Conservation (phyloP, 75 land plant species). For the Larix kaempferi region DNA sequence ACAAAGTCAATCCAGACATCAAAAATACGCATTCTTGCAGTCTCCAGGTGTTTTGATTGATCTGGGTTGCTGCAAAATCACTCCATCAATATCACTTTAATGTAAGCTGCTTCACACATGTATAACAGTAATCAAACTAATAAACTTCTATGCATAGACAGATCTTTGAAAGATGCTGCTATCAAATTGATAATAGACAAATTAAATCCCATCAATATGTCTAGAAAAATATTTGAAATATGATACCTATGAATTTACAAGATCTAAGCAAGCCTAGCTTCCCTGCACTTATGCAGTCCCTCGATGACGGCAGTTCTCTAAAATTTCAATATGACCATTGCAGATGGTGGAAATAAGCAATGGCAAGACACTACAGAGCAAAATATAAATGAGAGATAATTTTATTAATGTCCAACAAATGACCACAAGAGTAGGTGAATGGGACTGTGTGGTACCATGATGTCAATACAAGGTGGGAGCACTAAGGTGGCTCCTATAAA, state of each 20-base stretch:
- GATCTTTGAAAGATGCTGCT: too few relatives aligned
- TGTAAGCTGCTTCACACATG: background rate
- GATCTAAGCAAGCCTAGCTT: background rate
- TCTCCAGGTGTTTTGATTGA: slow-evolving; percentile 98
- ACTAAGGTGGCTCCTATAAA: too few relatives aligned
- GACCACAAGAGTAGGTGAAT: too few relatives aligned
- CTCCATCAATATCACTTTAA: background rate
- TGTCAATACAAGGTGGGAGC: too few relatives aligned
- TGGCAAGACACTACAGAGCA: too few relatives aligned
- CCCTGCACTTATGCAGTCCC: background rate
- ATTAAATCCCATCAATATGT: background rate
- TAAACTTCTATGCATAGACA: background rate
- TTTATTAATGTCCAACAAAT: too few relatives aligned
- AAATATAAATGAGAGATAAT: too few relatives aligned
- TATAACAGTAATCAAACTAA: background rate
- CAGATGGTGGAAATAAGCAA: background rate
- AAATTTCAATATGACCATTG: background rate
- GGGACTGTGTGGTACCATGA: too few relatives aligned
- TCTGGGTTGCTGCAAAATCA: slow-evolving; percentile 89
- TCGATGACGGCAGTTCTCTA: background rate
- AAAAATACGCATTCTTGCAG: slow-evolving; percentile 83
- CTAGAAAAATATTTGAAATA: background rate
- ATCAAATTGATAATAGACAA: too few relatives aligned
- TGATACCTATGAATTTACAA: background rate
- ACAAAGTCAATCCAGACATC: slow-evolving; percentile 94